A percentile compares a stretch with the other conserved stretches of the same genome.
Evolutionary conservation across 768 basidiomycete species (phyloP).

Genomic region (Collybia mongolica): DNA sequence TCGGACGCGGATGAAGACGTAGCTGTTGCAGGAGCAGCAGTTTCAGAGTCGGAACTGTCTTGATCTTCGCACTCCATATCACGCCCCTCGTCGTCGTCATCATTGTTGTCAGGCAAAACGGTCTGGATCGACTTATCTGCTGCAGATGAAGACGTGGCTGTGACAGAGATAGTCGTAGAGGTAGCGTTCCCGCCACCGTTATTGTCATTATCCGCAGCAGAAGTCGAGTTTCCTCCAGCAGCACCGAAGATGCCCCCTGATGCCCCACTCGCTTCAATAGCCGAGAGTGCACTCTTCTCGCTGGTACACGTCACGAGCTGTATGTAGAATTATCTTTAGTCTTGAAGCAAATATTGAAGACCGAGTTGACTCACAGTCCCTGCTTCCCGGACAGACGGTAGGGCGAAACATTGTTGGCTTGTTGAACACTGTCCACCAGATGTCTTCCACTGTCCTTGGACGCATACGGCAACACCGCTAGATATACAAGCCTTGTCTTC

Average conservation of each 20-base stretch:
- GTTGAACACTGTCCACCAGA: constrained; percentile 31
- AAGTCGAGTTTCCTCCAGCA: constrained; percentile 10
- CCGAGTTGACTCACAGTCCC: constrained; percentile 43
- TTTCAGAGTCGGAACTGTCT: too few species aligned
- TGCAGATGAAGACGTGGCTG: constrained; percentile 5
- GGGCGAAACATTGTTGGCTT: constrained; percentile 46
- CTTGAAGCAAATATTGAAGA: background rate
- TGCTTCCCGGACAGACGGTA: constrained; percentile 39
- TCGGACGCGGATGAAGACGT: background rate
- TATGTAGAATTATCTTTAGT: background rate
- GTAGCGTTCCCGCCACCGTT: background rate
- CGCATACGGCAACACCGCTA: constrained; percentile 38
- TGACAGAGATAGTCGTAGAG: background rate
- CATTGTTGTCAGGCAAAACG: background rate
- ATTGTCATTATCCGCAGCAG: constrained; percentile 9
- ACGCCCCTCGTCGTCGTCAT: background rate
- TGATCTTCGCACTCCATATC: too few species aligned
- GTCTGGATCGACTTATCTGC: background rate
- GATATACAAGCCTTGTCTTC: constrained; percentile 45
- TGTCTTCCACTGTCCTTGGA: constrained; percentile 37
- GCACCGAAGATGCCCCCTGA: constrained; percentile 36
- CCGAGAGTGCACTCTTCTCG: constrained; percentile 39
- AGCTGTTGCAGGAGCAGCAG: background rate
- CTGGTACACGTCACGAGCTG: constrained; percentile 55
- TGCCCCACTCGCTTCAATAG: constrained; percentile 47